These are phyloP conservation scores for Penicillium sp. DNA, from an alignment of 2,329 filamentous ascomycete species.

Conservation along the genomic window DNA sequence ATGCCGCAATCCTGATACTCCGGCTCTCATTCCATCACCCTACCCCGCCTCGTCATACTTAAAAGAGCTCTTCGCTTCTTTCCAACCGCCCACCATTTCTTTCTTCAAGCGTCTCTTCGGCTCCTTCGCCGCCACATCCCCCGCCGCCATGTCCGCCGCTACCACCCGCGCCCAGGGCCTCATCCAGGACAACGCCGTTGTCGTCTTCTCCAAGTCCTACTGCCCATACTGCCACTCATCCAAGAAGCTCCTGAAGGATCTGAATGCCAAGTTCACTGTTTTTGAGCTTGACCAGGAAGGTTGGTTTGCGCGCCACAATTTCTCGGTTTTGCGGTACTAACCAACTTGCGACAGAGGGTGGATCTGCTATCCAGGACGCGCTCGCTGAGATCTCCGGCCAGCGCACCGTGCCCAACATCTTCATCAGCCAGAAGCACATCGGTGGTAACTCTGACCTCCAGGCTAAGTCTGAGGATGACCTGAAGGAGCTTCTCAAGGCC, in stretches of 20 bases:
- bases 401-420: slow-evolving; percentile 92
- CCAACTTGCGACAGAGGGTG: slow-evolving; percentile 67
- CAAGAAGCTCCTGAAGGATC: slow-evolving; percentile 71
- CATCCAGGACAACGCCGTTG: slow-evolving; percentile 87
- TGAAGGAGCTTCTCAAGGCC: slow-evolving; percentile 65
- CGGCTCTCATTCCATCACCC: neutral
- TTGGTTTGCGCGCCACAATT: slow-evolving; percentile 50
- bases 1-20: slow-evolving; percentile 9
- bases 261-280: slow-evolving; percentile 70
- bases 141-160: slow-evolving; percentile 76
- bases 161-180: slow-evolving; percentile 80
- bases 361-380: slow-evolving; percentile 77
- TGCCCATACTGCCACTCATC: slow-evolving; percentile 87
- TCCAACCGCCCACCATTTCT: slow-evolving; percentile 57
- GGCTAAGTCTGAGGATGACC: slow-evolving; percentile 59
- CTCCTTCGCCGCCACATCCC: slow-evolving; percentile 53
- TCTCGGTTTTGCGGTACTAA: neutral
- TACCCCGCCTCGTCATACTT: slow-evolving; percentile 3
- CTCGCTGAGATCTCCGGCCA: slow-evolving; percentile 79
- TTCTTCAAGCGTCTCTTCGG: slow-evolving; percentile 73
- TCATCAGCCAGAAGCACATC: slow-evolving; percentile 87
- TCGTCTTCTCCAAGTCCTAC: slow-evolving; percentile 96
- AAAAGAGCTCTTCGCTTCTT: slow-evolving; percentile 25
- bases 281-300: slow-evolving; percentile 84
- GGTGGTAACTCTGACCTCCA: slow-evolving; percentile 93